phyloP scores from a whole-genome alignment of 1,139 yeast genomes.

The Geotrichum fermentans region DNA sequence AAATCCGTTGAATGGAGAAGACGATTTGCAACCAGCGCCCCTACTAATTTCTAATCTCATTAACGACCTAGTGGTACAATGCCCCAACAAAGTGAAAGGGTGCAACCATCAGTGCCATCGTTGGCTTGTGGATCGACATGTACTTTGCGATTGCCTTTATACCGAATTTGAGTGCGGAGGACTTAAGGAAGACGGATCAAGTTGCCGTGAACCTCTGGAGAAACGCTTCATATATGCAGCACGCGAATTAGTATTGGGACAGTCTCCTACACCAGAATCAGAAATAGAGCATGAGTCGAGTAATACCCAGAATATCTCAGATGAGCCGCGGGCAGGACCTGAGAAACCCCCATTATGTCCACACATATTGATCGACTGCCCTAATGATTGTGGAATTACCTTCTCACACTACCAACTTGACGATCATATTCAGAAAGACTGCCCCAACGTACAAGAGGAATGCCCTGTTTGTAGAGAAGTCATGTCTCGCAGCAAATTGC shows the following conservation, averaged over 20 bases:
- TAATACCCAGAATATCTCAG: background rate
- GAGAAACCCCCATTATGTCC: slow-evolving; percentile 22
- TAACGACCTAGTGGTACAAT: slow-evolving; percentile 55
- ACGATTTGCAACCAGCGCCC: slow-evolving; percentile 58
- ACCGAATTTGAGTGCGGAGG: slow-evolving; percentile 46
- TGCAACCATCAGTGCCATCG: slow-evolving; percentile 56
- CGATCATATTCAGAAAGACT: slow-evolving; percentile 23
- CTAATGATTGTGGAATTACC: slow-evolving; percentile 25
- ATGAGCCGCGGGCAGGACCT: slow-evolving; percentile 2
- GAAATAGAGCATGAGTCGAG: background rate
- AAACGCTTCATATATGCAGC: slow-evolving; percentile 10
- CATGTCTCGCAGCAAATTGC: slow-evolving; percentile 36
- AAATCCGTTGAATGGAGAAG: slow-evolving; percentile 40
- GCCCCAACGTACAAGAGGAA: slow-evolving; percentile 29
- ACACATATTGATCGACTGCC: slow-evolving; percentile 25
- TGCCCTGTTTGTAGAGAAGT: slow-evolving; percentile 42
- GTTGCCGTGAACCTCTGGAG: slow-evolving; percentile 13
- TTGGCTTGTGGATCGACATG: slow-evolving; percentile 57
- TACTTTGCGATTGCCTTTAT: slow-evolving; percentile 46
- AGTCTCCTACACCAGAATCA: slow-evolving; percentile 9
- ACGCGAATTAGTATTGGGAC: background rate
- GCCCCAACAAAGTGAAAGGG: slow-evolving; percentile 52
- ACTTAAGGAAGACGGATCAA: slow-evolving; percentile 11
- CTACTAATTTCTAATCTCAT: slow-evolving; percentile 55
- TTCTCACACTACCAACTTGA: slow-evolving; percentile 20